Base-by-base conservation (phyloP, 164 flowering plant species). In the Vitis riparia region DNA sequence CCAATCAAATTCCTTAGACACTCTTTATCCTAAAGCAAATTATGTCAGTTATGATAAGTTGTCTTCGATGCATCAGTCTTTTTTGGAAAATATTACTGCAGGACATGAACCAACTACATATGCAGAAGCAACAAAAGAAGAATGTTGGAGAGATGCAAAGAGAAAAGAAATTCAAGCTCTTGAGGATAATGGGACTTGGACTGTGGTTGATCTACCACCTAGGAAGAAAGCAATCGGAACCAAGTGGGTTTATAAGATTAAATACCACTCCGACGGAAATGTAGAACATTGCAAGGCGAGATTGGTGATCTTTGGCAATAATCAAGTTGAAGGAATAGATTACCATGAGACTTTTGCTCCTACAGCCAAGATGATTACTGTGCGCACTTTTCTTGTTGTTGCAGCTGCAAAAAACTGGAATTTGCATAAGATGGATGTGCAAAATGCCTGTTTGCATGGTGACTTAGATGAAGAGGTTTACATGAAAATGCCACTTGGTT, bases 121-220 rank as follows among this genome's bases (percentile, higher is more conserved):
- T 44, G n/a, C 0, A 5, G 66, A 63, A 32, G 73, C 67, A 1
- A 16, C 64, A 3, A 32, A 65, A 30, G 50, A 72, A 32, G 52
- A 14, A 15, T 1, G 14, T 1, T 72, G 75, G 70, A 11, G 65
- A 51, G 52, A 27, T 9, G 75, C 66, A 13, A 72, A 52, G 70
- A 6, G 7, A 5, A 8, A 1, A 9, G 73, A 70, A 53, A 14
- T 62, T 51, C 12, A 29, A 5, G 73, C 73, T 4, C 27, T 70
- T 3, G 53, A 63, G n/a, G 53, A n/a, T 11, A 71, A 71, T 47
- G 23, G 16, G 3, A 71, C 73, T 1, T 71, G 73, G 73, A 15
- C 8, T 14, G 1, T 71, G 15, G 55, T 9, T 8, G 0, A 7
- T 12, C 30, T 71, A 12, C 68, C 63, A 47, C 55, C 63, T 5